Base-by-base conservation (phyloP, 2,329 filamentous ascomycete species). In the Cladosporium oxysporum region DNA sequence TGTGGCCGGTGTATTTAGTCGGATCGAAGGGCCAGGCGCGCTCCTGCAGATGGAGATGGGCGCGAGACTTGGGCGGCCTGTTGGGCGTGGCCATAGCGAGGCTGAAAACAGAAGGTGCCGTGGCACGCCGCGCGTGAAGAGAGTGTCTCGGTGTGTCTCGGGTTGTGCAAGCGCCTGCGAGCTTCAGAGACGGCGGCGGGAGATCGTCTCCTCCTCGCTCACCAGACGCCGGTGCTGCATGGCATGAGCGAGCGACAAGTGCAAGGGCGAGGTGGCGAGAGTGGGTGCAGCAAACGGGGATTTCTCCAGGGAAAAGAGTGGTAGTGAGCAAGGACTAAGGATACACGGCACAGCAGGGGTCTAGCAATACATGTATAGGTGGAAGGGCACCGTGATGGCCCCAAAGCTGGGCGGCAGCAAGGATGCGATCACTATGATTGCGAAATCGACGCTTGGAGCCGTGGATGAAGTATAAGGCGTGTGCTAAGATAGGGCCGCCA, bases 11-110 rank as follows among this genome's bases (percentile, higher is more conserved):
- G 50, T 55, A 63, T 23, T 63, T 63, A 26, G 61, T 28, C 18
- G 61, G 61, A 23, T 63, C 47, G 37, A 63, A 63, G 16, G 61
- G 61, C 61, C 61, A 63, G 18, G 61, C 61, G 18, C 61, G 61
- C 35, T 63, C 50, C 49, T 63, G 49, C 50, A 63, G 37, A 55
- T 63, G 61, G 31, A 63, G 61, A 21, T 63, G 61, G n/a, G 50
- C 33, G 37, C 49, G 61, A 35, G 61, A 28, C 33, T 63, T 26
- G 18, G 26, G 52, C 26, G 50, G 26, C 28, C 16, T 47, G 41
- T 4, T 23, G 2, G 61, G 18, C 35, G 35, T 49, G 31, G 61
- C 23, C 61, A 63, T 63, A 31, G 49, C 49, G 41, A 52, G 52
- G 52, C 52, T 33, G 52, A 33, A 55, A 55, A 14, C 52, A 55